Base-by-base conservation (phyloP, 371 early-diverging fungal genomes). In the Mortierella sp. region DNA sequence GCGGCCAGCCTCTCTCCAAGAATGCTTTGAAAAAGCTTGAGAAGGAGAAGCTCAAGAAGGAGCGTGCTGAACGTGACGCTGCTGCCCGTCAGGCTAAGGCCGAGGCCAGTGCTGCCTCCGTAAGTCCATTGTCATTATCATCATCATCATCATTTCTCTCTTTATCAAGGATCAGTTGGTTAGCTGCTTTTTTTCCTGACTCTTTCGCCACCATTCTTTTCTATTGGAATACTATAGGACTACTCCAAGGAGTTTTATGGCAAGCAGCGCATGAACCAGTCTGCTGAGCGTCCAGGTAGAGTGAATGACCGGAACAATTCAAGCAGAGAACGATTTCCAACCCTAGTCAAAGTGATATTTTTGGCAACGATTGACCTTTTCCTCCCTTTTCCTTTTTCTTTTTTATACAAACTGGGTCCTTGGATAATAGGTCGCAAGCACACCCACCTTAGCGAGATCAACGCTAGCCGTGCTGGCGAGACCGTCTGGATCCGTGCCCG, bases 11-110 rank as follows among this genome's bases (percentile, higher is more conserved):
- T 25, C 85, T 97, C 37, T 94, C 97, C 58, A 94, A 97, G 86
- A 93, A 91, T 75, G 96, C 94, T 16, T 86, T 93, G 66, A 98
- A 98, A 89, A 98, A 98, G 88, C 90, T 93, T 18, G 91, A 94
- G 76, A 96, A 95, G 83, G 94, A 97, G 80, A 86, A 87, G 61
- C 91, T 87, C 81, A 93, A 93, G 88, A 87, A 86, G 64, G 95
- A 96, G 72, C 85, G 87, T 37, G 90, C 91, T 51, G 95, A 91
- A 25, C 85, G 89, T 60, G 85, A 92, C 79, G 98, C 96, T 52
- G 93, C 92, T 19, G 96, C 95, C 71, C 92, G 94, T 73, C 93
- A 93, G 37, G 93, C 91, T 2, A 87, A 92, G 50, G 95, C 95
- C 44, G 83, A 85, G 57, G 86, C 76, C 44, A 61, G 30, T 52